These are phyloP conservation scores for Cochlearia excelsa DNA, from an alignment of 345 rosid species.

Conservation along the genomic window DNA sequence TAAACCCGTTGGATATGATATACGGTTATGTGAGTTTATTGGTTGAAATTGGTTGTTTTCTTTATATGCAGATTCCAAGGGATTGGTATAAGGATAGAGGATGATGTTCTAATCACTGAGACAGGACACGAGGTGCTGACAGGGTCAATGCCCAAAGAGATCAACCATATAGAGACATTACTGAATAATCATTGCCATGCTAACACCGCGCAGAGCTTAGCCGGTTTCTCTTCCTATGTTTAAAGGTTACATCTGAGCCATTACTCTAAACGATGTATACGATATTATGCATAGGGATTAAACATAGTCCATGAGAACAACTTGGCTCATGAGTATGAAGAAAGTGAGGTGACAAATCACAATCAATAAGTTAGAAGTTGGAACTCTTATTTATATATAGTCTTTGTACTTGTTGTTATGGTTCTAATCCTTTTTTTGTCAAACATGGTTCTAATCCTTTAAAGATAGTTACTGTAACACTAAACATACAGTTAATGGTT, in stretches of 20 bases:
- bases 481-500: constrained; percentile 23
- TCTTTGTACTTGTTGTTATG: background rate
- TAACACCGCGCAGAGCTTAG: constrained; percentile 8
- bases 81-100: constrained; percentile 91
- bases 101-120: constrained; percentile 92
- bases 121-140: constrained; percentile 91
- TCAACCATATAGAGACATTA: constrained; percentile 71
- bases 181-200: constrained; percentile 52
- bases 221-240: constrained; percentile 16
- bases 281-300: background rate
- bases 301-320: background rate
- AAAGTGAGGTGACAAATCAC: constrained; percentile 26
- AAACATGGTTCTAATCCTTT: background rate
- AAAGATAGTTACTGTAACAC: no score
- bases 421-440: background rate
- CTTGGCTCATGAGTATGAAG: background rate
- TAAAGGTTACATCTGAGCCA: background rate
- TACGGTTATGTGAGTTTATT: background rate
- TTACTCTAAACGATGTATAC: background rate
- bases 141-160: constrained; percentile 92
- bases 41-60: constrained; percentile 1
- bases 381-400: constrained; percentile 14
- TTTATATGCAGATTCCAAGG: constrained; percentile 61
- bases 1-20: background rate
- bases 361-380: constrained; percentile 32